Evolutionary conservation across 164 flowering plant genomes (phyloP), one percentile per base, ranked within the genome.

Genomic region (Vitis riparia): DNA sequence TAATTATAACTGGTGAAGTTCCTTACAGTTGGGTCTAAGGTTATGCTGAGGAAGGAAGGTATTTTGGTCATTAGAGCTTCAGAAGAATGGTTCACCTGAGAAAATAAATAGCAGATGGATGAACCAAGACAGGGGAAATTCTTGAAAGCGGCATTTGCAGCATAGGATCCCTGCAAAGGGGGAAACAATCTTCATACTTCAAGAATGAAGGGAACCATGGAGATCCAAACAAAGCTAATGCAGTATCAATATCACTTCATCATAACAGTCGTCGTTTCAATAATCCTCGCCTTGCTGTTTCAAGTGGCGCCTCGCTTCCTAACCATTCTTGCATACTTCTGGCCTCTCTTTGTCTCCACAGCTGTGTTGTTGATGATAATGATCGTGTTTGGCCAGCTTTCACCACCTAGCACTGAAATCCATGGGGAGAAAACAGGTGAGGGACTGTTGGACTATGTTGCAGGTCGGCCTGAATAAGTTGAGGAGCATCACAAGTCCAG

Each of bases 311-410:
- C 98, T 12, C 82, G 84, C 9, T 68, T 90, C 11, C 55, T 86
- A 23, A 66, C 75, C 61, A 65, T 93, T n/a, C 37, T 94, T 15
- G 78, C 88, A 37, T 94, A 81, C 77, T 94, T 94, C 59, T 87
- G 91, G 89, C 98, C 98, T 16, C 89, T 94, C 16, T 76, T 91
- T 27, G 78, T 86, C 55, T 94, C 98, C 23, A 94, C 98, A 11
- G 79, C 89, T 5, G 78, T 88, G 5, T 84, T 89, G 57, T 72
- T 91, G 51, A 75, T 78, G 23, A 71, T 75, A 51, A 73, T 83
- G 32, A 66, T 80, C 17, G 80, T 86, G 72, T 81, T 90, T 60
- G 86, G 88, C n/a, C 79, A 80, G 59, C 57, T 78, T 60, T 81
- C 86, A 2, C 89, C 85, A 51, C 70, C 73, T n/a, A 59, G 62